Conservation (phyloP, 345 rosid species). For the Ailanthus altissimus region DNA sequence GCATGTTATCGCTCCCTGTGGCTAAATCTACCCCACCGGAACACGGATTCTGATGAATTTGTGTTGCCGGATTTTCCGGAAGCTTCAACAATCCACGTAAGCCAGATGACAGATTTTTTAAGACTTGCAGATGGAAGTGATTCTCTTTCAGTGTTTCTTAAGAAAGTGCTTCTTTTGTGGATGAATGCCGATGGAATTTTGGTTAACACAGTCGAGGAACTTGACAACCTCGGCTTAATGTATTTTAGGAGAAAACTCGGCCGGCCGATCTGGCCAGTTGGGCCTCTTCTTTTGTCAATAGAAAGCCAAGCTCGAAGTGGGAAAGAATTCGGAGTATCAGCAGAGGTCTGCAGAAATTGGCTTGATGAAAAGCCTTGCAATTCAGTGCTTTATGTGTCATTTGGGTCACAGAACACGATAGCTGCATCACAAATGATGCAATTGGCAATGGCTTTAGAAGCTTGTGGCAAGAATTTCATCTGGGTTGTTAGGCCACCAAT, state of each 20-base stretch:
- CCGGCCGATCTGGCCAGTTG: constrained; percentile 39
- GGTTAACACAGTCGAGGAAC: constrained; percentile 33
- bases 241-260: constrained; percentile 35
- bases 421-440: constrained; percentile 30
- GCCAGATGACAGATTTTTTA: constrained; percentile 22
- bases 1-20: constrained; percentile 34
- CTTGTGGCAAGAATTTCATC: constrained; percentile 29
- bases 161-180: constrained; percentile 18
- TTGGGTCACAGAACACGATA: constrained; percentile 33
- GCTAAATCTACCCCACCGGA: constrained; percentile 25
- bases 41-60: constrained; percentile 15
- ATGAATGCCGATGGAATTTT: constrained; percentile 23
- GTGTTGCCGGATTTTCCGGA: constrained; percentile 30
- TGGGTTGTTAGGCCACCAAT: constrained; percentile 41
- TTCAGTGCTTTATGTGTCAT: constrained; percentile 28
- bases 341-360: constrained; percentile 19
- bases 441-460: constrained; percentile 36
- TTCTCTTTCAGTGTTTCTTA: constrained; percentile 25
- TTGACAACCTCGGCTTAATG: constrained; percentile 33
- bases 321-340: neutral
- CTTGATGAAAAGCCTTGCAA: constrained; percentile 16
- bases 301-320: constrained; percentile 13
- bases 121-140: constrained; percentile 28
- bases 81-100: constrained; percentile 23
- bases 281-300: constrained; percentile 34